Base-by-base conservation (phyloP, 2,329 filamentous ascomycete genomes). In the Paraphaeosphaeria minitans region DNA sequence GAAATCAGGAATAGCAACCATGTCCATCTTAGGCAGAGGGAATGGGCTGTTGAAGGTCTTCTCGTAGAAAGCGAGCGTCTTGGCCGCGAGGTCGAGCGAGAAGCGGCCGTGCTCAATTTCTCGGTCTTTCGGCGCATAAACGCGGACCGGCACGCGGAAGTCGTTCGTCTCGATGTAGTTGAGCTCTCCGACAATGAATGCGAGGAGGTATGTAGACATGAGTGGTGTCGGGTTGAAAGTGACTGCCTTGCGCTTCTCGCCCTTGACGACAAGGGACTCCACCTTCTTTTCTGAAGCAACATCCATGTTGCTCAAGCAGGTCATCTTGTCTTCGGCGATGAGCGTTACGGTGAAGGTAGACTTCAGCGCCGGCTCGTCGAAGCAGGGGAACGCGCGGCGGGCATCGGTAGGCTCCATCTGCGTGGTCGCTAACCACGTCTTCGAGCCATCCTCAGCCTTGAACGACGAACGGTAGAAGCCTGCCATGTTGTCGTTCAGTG, bases 371-470 rank as follows among this genome's bases (percentile, higher is more conserved):
- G 94, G 94, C 81, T 98, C 95, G 74, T 98, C 94, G 77, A 97
- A 97, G 80, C 94, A 97, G 45, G 94, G 94, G 80, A 98, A 96
- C 7, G 94, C 93, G 68, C 93, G 86, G 69, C 94, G 87, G 62
- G 92, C 93, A 80, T 98, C 94, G 14, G 94, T 97, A 41, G 94
- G 89, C 81, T 98, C 94, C 91, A 98, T 96, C 82, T 98, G 94
- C 19, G 92, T 92, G 27, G 93, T 94, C 29, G 93, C 94, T 73
- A 98, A 84, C 75, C 93, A 90, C 66, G 90, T 91, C 58, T 89
- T 88, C 60, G 86, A 87, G 41, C 94, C 94, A 71, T 95, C 87
- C 50, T 86, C 80, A 61, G 87, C 88, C 82, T 95, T 96, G 83
- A 94, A 98, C 7, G 92, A 96, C 1, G 93, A 97, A 58, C 94